Evolutionary conservation across 805 yeast genomes (phyloP).

Genomic region (Nakazawaea anatomiae): DNA sequence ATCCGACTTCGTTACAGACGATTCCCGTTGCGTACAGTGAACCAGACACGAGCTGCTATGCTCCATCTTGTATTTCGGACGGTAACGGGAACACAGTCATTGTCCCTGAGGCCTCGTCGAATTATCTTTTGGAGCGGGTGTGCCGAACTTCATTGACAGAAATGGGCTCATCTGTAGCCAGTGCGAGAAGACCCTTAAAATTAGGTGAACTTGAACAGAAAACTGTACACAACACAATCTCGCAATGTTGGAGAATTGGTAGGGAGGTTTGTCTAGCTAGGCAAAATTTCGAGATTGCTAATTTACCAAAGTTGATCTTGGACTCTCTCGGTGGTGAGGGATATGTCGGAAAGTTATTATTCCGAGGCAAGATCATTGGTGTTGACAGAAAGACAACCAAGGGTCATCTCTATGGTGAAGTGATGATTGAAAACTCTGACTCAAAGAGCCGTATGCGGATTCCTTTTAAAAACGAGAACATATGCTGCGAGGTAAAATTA

Average conservation of each 20-base stretch:
- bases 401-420: slow-evolving; percentile 41
- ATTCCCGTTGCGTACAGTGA: slow-evolving; percentile 20
- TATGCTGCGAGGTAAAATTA: slow-evolving; percentile 24
- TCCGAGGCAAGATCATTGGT: slow-evolving; percentile 36
- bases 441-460: slow-evolving; percentile 19
- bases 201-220: slow-evolving; percentile 12
- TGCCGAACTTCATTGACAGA: slow-evolving; percentile 37
- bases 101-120: slow-evolving; percentile 20
- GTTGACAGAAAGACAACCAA: slow-evolving; percentile 34
- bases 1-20: slow-evolving; percentile 31
- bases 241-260: slow-evolving; percentile 43
- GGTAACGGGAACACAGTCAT: slow-evolving; percentile 19
- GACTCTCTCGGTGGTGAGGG: slow-evolving; percentile 29
- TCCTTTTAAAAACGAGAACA: slow-evolving; percentile 45
- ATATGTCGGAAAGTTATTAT: slow-evolving; percentile 25
- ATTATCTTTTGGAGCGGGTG: slow-evolving; percentile 28
- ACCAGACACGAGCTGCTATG: slow-evolving; percentile 18
- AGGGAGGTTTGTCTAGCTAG: slow-evolving; percentile 34
- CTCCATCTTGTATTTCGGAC: slow-evolving; percentile 24
- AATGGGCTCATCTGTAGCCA: slow-evolving; percentile 34
- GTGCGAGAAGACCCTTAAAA: slow-evolving; percentile 27
- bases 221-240: slow-evolving; percentile 25
- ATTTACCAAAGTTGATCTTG: slow-evolving; percentile 27
- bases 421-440: slow-evolving; percentile 19
- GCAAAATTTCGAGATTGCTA: slow-evolving; percentile 28